Conservation (phyloP, 2,329 filamentous ascomycete species). For the Colletotrichum spinosum region DNA sequence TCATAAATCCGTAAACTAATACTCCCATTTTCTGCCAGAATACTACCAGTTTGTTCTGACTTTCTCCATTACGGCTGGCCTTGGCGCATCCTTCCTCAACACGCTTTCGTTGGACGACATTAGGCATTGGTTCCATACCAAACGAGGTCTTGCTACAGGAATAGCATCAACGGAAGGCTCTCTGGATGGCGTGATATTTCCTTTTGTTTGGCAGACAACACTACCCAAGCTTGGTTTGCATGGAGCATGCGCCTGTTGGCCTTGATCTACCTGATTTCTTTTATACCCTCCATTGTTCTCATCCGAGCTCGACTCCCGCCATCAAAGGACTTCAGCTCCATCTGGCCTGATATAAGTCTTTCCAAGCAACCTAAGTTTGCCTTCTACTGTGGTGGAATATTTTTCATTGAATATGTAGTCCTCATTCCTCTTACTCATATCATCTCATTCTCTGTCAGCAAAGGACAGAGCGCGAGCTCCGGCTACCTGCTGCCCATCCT, state of each 20-base stretch:
- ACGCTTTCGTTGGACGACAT: conserved; percentile 83
- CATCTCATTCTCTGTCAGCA: conserved; percentile 76
- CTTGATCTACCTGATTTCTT: conserved; percentile 58
- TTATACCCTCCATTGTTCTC: conserved; percentile 58
- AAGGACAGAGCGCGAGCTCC: conserved; percentile 73
- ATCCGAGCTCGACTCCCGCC: conserved; percentile 71
- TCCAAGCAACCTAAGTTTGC: conserved; percentile 71
- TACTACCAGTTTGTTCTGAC: conserved; percentile 89
- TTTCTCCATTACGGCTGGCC: conserved; percentile 80
- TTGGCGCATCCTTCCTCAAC: conserved; percentile 82
- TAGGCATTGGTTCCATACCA: conserved; percentile 82
- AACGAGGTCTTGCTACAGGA: conserved; percentile 85
- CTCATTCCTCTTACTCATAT: conserved; percentile 89
- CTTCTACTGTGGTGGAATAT: conserved; percentile 74
- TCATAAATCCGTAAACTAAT: neutral
- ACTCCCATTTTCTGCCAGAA: conserved; percentile 51
- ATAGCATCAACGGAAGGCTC: conserved; percentile 82
- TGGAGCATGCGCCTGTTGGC: conserved; percentile 65
- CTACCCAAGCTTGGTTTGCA: conserved; percentile 4
- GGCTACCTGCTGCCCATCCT: conserved; percentile 84
- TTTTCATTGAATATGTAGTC: conserved; percentile 78
- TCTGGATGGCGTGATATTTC: conserved; percentile 76
- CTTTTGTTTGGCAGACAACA: conserved; percentile 58
- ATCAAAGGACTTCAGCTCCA: conserved; percentile 63
- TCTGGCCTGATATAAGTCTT: conserved; percentile 73